phyloP scores from a whole-genome alignment of 2,329 filamentous ascomycete species.

The Penicillium hordei region DNA sequence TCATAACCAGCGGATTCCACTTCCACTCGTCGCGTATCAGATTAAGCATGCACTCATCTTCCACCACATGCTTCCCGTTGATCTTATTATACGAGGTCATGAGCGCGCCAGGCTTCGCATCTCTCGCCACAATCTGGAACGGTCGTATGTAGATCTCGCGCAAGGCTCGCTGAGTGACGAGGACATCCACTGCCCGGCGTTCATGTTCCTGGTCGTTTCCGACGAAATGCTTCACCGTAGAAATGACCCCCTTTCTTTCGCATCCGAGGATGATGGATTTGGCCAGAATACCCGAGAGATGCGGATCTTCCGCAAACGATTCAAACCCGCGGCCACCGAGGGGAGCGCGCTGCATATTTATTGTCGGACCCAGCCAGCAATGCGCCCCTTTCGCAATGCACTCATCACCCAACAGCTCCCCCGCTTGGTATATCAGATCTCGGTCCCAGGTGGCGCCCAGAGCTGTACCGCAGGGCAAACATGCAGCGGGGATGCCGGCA shows the following conservation, averaged over 20 bases:
- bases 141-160: slow-evolving; percentile 60
- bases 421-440: slow-evolving; percentile 55
- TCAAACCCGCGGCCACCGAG: slow-evolving; percentile 31
- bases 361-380: slow-evolving; percentile 60
- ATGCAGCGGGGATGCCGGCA: slow-evolving; percentile 60
- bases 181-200: slow-evolving; percentile 31
- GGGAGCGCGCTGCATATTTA: slow-evolving; percentile 62
- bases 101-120: slow-evolving; percentile 52
- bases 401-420: slow-evolving; percentile 67
- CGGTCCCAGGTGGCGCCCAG: slow-evolving; percentile 61
- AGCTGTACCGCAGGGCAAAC: slow-evolving; percentile 60
- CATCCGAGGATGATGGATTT: slow-evolving; percentile 57
- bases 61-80: slow-evolving; percentile 45
- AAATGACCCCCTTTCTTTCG: slow-evolving; percentile 67
- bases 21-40: slow-evolving; percentile 37
- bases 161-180: slow-evolving; percentile 48
- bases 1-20: slow-evolving; percentile 37
- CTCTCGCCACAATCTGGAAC: slow-evolving; percentile 57
- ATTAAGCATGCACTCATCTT: slow-evolving; percentile 29
- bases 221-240: slow-evolving; percentile 65
- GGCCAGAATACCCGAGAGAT: slow-evolving; percentile 25
- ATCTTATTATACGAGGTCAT: slow-evolving; percentile 57
- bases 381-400: slow-evolving; percentile 60
- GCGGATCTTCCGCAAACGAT: slow-evolving; percentile 29
- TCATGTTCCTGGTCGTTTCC: slow-evolving; percentile 38